Base-by-base conservation (phyloP, 2,329 filamentous ascomycete species). In the Rhynchosporium secalis region DNA sequence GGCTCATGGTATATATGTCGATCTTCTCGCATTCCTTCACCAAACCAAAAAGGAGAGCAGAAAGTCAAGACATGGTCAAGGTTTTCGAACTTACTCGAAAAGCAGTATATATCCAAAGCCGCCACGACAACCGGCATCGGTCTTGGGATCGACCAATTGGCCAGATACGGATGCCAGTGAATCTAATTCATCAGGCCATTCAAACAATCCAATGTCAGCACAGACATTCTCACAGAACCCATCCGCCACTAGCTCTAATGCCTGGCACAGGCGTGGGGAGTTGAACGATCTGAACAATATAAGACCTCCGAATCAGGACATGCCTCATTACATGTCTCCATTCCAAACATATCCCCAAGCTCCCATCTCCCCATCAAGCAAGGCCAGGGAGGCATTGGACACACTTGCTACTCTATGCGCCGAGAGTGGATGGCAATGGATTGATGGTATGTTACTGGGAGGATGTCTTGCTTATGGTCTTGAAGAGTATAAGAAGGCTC, bases 401-500 rank as follows among this genome's bases (percentile, higher is more conserved):
- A 85, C 92, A 70, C 80, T 96, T 26, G 86, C 85, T 15, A 85
- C 81, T 66, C 77, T 96, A 6, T 96, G 92, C 72, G 86, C 90
- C 70, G 88, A 94, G 73, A 91, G 88, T 70, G 83, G 82, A 9
- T 95, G 91, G 90, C 84, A 86, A 69, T 99, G 95, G 95, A 84
- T 92, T 58, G 94, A 98, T 72, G 95, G 95, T 2, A 93, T 98
- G 80, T 80, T 98, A 45, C 80, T 98, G 6, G 92, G 90, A 45
- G 95, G 95, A 2, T 98, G 95, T 76, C 80, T 99, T 62, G 89
- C 94, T 56, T 98, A 98, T 77, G 93, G 91, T 7, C 78, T 98
- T 13, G 91, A 92, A 65, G 87, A 91, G 72, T 96, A 95, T 72
- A 84, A 90, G 65, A 88, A 91, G 66, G 88, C 90, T 15, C 75